Conservation (phyloP, 1,284 basidiomycete species). For the Cryptococcus hybrid region DNA sequence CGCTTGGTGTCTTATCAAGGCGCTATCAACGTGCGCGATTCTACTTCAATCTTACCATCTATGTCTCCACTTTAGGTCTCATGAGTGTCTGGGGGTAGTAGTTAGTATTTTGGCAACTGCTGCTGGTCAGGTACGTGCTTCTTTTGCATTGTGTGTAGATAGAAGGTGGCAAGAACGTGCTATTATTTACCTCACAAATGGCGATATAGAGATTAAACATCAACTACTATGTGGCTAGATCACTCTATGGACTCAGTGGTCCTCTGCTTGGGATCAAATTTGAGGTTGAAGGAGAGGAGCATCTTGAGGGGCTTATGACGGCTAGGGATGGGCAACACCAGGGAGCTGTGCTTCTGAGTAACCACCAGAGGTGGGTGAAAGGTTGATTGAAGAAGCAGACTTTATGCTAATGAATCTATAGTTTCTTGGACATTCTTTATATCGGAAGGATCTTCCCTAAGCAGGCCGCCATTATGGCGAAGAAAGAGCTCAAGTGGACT, state of each 20-base stretch:
- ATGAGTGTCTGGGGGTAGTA: slow-evolving; percentile 71
- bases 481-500: slow-evolving; percentile 82
- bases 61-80: slow-evolving; percentile 69
- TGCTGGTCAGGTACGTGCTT: slow-evolving; percentile 56
- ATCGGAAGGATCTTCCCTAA: slow-evolving; percentile 85
- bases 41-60: slow-evolving; percentile 71
- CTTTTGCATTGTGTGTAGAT: background rate
- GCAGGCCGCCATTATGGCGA: slow-evolving; percentile 85
- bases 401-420: slow-evolving; percentile 11
- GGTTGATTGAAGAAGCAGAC: background rate
- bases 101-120: slow-evolving; percentile 68
- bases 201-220: slow-evolving; percentile 65
- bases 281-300: slow-evolving; percentile 81
- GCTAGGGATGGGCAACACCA: slow-evolving; percentile 54
- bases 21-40: slow-evolving; percentile 41
- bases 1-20: slow-evolving; percentile 38
- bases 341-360: slow-evolving; percentile 69
- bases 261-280: slow-evolving; percentile 68
- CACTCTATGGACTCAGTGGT: slow-evolving; percentile 73
- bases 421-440: slow-evolving; percentile 81
- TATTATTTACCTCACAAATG: slow-evolving; percentile 1
- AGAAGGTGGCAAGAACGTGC: background rate
- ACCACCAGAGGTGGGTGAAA: slow-evolving; percentile 71
- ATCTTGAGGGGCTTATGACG: slow-evolving; percentile 58
- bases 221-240: slow-evolving; percentile 79